Evolutionary conservation across 805 yeast species (phyloP).

Genomic region (Millerago galiae): DNA sequence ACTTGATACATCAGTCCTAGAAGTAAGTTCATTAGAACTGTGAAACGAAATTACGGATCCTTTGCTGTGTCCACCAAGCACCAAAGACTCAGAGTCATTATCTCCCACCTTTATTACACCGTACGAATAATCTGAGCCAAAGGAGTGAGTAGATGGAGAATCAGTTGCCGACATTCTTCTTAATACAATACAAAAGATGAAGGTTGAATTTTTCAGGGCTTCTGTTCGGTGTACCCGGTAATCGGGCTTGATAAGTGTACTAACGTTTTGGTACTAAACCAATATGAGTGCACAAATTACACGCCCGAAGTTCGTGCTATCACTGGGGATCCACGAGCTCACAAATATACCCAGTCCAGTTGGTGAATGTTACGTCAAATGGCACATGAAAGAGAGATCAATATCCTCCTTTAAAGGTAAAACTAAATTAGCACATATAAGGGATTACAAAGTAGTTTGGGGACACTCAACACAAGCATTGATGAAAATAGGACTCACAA

Average conservation of each 20-base stretch:
- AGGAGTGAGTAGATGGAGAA: slow-evolving; percentile 5
- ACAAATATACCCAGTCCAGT: slow-evolving; percentile 79
- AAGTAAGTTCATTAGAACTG: too few relatives aligned
- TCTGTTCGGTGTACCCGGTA: too few relatives aligned
- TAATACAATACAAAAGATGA: too few relatives aligned
- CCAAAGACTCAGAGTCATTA: too few relatives aligned
- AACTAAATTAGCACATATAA: slow-evolving; percentile 39
- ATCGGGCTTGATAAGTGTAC: too few relatives aligned
- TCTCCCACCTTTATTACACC: slow-evolving; percentile 20
- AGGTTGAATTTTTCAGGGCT: too few relatives aligned
- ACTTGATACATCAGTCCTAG: background rate
- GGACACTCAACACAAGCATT: slow-evolving; percentile 30
- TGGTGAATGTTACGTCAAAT: slow-evolving; percentile 60
- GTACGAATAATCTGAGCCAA: slow-evolving; percentile 11
- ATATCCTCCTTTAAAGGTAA: slow-evolving; percentile 30
- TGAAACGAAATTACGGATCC: too few relatives aligned
- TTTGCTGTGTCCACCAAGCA: too few relatives aligned
- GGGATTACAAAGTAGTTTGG: slow-evolving; percentile 49
- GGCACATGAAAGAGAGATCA: slow-evolving; percentile 50
- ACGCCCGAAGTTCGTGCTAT: slow-evolving; percentile 58
- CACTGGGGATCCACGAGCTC: slow-evolving; percentile 56
- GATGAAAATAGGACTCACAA: slow-evolving; percentile 35
- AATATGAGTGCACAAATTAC: background rate
- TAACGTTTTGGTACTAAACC: background rate
- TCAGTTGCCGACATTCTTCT: background rate